Evolutionary conservation across 176 grass and related monocot species (phyloP).

Genomic region (Saccharum officinarum): DNA sequence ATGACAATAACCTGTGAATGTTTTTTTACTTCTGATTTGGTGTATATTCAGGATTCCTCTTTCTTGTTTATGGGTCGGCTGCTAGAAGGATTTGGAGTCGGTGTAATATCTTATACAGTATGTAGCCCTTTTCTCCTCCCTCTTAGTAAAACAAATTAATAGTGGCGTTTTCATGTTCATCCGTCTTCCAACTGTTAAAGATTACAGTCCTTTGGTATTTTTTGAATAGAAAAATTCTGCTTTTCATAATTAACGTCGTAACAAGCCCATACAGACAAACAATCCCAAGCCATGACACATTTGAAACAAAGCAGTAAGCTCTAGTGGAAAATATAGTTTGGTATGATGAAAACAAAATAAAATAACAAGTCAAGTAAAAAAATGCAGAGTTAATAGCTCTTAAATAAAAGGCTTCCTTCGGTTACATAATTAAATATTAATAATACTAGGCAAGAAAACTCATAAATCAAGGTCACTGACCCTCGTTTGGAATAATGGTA

Average conservation of each 20-base stretch:
- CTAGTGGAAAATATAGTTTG: neutral
- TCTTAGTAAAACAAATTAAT: slow-evolving; percentile 9
- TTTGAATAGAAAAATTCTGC: neutral
- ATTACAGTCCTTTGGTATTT: neutral
- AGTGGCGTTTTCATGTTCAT: neutral
- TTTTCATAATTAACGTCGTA: neutral
- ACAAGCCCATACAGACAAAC: neutral
- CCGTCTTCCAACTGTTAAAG: neutral
- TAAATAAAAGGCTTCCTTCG: neutral
- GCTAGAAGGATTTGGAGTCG: slow-evolving; percentile 95
- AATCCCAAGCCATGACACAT: neutral
- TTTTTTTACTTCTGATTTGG: slow-evolving; percentile 12
- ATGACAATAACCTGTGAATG: neutral
- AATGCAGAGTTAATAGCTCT: neutral
- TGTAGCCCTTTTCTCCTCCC: neutral
- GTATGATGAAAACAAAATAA: neutral
- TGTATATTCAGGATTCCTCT: slow-evolving; percentile 75
- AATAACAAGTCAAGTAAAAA: neutral
- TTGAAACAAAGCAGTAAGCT: neutral
- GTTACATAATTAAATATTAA: slow-evolving; percentile 4
- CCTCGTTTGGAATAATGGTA: neutral
- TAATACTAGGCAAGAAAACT: slow-evolving; percentile 13
- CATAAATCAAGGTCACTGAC: neutral
- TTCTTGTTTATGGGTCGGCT: slow-evolving; percentile 97
- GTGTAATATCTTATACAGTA: slow-evolving; percentile 85